Evolutionary conservation across 1,284 basidiomycete genomes (phyloP).

Genomic region (Fistulina hepatica): DNA sequence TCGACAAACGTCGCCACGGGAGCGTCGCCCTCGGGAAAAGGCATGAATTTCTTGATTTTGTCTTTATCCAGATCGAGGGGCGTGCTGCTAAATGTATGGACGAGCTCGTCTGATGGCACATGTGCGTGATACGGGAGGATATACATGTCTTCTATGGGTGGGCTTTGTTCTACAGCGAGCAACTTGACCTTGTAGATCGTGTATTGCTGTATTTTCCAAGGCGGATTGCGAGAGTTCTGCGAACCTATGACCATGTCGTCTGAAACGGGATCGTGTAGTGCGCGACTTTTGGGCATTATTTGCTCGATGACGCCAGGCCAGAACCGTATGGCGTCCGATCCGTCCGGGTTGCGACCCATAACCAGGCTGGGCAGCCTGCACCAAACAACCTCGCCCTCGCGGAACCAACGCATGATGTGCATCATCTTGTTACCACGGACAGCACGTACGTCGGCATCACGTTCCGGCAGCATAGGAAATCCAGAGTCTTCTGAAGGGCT

Average conservation of each 20-base stretch:
- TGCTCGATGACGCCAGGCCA: conserved; percentile 68
- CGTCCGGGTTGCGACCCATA: conserved; percentile 33
- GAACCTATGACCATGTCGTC: too few relatives aligned
- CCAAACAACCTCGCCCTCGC: conserved; percentile 68
- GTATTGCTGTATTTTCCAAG: not conserved
- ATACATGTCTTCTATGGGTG: not conserved
- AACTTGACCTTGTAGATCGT: not conserved
- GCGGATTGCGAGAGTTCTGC: not conserved
- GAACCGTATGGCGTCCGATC: conserved; percentile 39
- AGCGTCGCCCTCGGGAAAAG: not conserved
- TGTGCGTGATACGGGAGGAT: not conserved
- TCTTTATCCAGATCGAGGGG: not conserved
- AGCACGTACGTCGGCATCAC: conserved; percentile 45
- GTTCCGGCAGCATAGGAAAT: conserved; percentile 42
- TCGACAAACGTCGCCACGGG: not conserved
- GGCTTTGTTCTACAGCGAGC: not conserved
- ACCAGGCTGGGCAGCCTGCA: conserved; percentile 44
- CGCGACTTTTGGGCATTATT: conserved; percentile 27
- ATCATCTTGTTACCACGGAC: conserved; percentile 28
- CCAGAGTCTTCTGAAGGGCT: too few relatives aligned
- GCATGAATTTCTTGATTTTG: not conserved
- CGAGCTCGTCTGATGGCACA: not conserved
- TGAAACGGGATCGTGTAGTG: conserved; percentile 18
- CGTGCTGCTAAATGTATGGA: not conserved
- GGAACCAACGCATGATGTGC: conserved; percentile 44